Evolutionary conservation across 768 basidiomycete genomes (phyloP), one percentile per base, ranked within the genome.

Genomic region (Dacryopinax primogenitus): DNA sequence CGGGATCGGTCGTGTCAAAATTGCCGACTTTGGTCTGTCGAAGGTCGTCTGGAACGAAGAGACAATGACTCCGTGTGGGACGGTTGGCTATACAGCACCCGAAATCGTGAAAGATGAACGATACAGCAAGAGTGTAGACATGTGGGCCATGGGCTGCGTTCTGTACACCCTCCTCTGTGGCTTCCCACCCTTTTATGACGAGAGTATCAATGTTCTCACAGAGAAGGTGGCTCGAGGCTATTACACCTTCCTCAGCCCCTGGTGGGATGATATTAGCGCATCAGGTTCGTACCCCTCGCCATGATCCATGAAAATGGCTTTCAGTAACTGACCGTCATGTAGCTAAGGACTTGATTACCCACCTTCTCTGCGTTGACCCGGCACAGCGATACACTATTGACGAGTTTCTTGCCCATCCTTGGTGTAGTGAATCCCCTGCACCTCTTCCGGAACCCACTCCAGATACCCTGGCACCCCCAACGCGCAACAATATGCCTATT

Each of bases 81-180:
- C 96, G 1, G 95, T 99, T 33, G 96, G 96, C 23, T 99, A 99
- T 76, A 99, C 96, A 1, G 96, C 96, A 4, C 96, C 96, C 3
- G 96, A 99, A 77, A 99, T 99, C 67, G 96, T 99, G 71, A 98
- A 97, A 77, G 96, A 98, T 73, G 95, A 99, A 77, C 83, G 92
- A 32, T 95, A 95, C 74, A 88, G 85, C 74, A 94, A 93, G 76
- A 92, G 89, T 71, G 95, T 98, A 64, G 96, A 99, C 73, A 97
- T 98, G 96, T 99, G 96, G 96, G 96, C 96, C 1, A 78, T 99
- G 36, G 96, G 96, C 39, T 99, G 96, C 75, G 96, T 99, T n/a
- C 81, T 99, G 0, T 99, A 99, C 77, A 99, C 96, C 1, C 81
- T 98, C 1, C 85, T 99, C 21, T 98, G 96, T 71, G 96, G 96